Percentiles rank a stretch among this genome's conserved stretches.
phyloP scores from a whole-genome alignment of 1,284 basidiomycete genomes.

The Pseudozyma hubeiensis region DNA sequence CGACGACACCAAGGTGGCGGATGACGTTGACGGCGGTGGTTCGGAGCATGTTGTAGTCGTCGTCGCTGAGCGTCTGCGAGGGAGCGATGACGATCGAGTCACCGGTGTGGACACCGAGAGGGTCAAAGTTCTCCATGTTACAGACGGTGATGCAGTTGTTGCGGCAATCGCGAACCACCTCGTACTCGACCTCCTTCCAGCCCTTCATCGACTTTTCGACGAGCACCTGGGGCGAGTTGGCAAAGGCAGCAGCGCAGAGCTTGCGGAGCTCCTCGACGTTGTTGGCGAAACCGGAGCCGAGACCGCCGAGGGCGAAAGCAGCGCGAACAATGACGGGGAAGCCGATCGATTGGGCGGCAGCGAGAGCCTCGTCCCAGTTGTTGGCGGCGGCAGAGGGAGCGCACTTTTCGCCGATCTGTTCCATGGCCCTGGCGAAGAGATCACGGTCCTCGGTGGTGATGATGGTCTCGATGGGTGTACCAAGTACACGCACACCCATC shows the following conservation, averaged over 20 bases:
- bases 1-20: constrained; percentile 94
- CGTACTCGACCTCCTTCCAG: constrained; percentile 95
- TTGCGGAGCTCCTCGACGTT: constrained; percentile 86
- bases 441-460: constrained; percentile 97
- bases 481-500: constrained; percentile 87
- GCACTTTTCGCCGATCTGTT: constrained; percentile 93
- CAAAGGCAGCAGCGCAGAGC: constrained; percentile 83
- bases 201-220: constrained; percentile 99
- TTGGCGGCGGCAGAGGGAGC: constrained; percentile 84
- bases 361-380: constrained; percentile 80
- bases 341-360: constrained; percentile 88
- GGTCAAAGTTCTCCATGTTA: constrained; percentile 99
- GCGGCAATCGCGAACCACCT: constrained; percentile 96
- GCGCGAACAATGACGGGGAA: constrained; percentile 97
- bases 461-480: constrained; percentile 96
- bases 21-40: constrained; percentile 98
- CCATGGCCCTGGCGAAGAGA: constrained; percentile 94
- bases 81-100: constrained; percentile 99
- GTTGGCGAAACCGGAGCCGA: constrained; percentile 94
- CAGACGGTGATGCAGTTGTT: constrained; percentile 99
- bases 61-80: constrained; percentile 85
- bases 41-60: constrained; percentile 99
- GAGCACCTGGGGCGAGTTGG: constrained; percentile 94
- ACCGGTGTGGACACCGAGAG: constrained; percentile 96
- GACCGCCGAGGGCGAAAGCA: constrained; percentile 93